These are phyloP conservation scores for Sugiyamaella smithiae DNA, from an alignment of 805 yeast genomes.

Conservation along the genomic window DNA sequence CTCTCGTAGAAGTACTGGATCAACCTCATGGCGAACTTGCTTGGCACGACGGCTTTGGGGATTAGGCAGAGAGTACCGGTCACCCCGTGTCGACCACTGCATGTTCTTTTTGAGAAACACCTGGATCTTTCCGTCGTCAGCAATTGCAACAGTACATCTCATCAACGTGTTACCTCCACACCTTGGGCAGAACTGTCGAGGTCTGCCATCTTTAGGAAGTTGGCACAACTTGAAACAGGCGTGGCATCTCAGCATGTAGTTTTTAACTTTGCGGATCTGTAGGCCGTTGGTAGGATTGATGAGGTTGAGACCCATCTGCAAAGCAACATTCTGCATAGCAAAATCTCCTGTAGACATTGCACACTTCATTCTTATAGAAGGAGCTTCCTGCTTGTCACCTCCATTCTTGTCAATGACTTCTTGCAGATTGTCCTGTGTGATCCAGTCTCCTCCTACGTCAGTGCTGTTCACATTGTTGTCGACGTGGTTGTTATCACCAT, in stretches of 20 bases:
- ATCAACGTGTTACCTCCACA: slow-evolving; percentile 93
- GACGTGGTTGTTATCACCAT: slow-evolving; percentile 34
- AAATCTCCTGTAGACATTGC: slow-evolving; percentile 95
- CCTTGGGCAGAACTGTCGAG: slow-evolving; percentile 82
- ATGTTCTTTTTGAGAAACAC: slow-evolving; percentile 89
- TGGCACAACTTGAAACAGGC: slow-evolving; percentile 89
- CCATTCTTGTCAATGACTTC: slow-evolving; percentile 68
- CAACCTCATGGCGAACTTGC: slow-evolving; percentile 74
- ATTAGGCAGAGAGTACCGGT: slow-evolving; percentile 74
- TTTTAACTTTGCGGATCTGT: slow-evolving; percentile 79
- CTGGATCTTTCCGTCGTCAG: slow-evolving; percentile 72
- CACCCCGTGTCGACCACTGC: slow-evolving; percentile 92
- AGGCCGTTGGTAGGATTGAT: slow-evolving; percentile 83
- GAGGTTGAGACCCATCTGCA: slow-evolving; percentile 84
- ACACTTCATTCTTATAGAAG: slow-evolving; percentile 49
- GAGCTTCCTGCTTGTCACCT: slow-evolving; percentile 54
- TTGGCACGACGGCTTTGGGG: slow-evolving; percentile 82
- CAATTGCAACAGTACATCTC: slow-evolving; percentile 86
- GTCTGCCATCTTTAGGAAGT: slow-evolving; percentile 65
- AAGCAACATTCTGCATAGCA: slow-evolving; percentile 92
- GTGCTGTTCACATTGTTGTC: too few relatives aligned
- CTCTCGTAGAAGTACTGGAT: slow-evolving; percentile 77
- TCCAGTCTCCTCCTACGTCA: slow-evolving; percentile 88
- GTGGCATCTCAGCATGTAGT: slow-evolving; percentile 94
- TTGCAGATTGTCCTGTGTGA: slow-evolving; percentile 78